A percentile compares a stretch with the other conserved stretches of the same genome.
These are phyloP conservation scores for Aspergillus baeticus DNA, from an alignment of 495 filamentous ascomycete species.

Conservation along the genomic window DNA sequence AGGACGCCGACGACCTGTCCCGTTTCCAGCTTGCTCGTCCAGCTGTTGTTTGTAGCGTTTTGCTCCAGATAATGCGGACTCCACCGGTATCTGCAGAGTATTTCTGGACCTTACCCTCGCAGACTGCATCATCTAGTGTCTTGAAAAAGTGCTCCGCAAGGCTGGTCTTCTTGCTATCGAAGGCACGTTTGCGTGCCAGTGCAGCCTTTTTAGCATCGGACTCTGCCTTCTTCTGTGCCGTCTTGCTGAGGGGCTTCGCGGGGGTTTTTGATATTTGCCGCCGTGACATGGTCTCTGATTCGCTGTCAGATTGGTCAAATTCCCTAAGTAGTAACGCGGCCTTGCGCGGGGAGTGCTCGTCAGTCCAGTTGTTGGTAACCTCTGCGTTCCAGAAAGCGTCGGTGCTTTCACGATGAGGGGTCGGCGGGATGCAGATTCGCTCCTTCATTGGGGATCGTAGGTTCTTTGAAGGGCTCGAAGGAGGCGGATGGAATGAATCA, in stretches of 20 bases:
- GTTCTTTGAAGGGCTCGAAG: constrained; percentile 43
- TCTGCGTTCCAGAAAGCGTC: constrained; percentile 83
- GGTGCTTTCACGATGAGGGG: constrained; percentile 62
- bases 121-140: constrained; percentile 70
- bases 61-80: constrained; percentile 77
- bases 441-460: constrained; percentile 54
- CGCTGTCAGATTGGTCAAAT: constrained; percentile 27
- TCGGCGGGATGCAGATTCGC: constrained; percentile 47
- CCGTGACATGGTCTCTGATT: constrained; percentile 15
- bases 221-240: constrained; percentile 43
- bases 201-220: constrained; percentile 42
- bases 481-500: constrained; percentile 37
- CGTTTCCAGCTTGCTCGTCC: constrained; percentile 81
- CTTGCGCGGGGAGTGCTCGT: constrained; percentile 71
- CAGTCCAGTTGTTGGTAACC: constrained; percentile 77
- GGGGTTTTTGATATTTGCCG: constrained; percentile 13
- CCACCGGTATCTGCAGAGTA: constrained; percentile 70
- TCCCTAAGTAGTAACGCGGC: constrained; percentile 29
- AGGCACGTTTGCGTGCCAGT: constrained; percentile 55
- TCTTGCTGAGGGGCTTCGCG: constrained; percentile 42
- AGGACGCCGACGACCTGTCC: constrained; percentile 24
- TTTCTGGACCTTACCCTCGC: constrained; percentile 56
- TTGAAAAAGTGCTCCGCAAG: constrained; percentile 68
- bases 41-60: constrained; percentile 81
- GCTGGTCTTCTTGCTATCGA: constrained; percentile 62